Conservation (phyloP, 805 yeast species). For the Pichia californica region DNA sequence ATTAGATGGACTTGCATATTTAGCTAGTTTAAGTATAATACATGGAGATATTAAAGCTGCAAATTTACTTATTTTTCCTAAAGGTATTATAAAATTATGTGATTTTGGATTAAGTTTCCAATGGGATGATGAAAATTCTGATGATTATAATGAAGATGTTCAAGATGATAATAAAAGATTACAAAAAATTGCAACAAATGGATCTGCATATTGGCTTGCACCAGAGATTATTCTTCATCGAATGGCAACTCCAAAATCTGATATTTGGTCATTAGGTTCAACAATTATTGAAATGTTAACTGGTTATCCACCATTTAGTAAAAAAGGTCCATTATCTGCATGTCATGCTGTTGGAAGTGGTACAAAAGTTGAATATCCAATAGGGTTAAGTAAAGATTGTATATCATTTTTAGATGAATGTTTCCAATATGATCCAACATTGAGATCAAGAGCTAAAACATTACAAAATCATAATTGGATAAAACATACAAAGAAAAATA, state of each 20-base stretch:
- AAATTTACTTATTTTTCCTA: constrained; percentile 53
- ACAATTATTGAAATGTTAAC: constrained; percentile 83
- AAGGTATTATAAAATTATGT: constrained; percentile 53
- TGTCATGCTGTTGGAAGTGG: constrained; percentile 79
- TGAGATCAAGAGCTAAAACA: constrained; percentile 49
- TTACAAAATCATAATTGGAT: constrained; percentile 63
- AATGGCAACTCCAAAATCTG: constrained; percentile 81
- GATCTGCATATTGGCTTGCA: constrained; percentile 99
- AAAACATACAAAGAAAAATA: neutral
- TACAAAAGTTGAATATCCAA: constrained; percentile 64
- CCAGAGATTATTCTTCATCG: constrained; percentile 72
- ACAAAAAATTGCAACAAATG: constrained; percentile 43
- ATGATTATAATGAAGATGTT: constrained; percentile 1
- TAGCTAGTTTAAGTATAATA: constrained; percentile 68
- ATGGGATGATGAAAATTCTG: constrained; percentile 7
- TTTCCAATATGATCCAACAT: constrained; percentile 63
- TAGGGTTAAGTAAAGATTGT: constrained; percentile 18
- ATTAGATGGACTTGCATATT: constrained; percentile 52
- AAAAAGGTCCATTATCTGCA: constrained; percentile 69
- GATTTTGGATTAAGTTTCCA: constrained; percentile 72
- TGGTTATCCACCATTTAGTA: constrained; percentile 82
- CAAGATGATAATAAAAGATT: constrained; percentile 29
- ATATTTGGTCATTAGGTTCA: constrained; percentile 94
- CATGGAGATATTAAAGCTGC: constrained; percentile 79
- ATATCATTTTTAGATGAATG: constrained; percentile 50